Percentiles rank a stretch among this genome's conserved stretches.
phyloP scores from a whole-genome alignment of 768 basidiomycete species.

The Trametes maxima region DNA sequence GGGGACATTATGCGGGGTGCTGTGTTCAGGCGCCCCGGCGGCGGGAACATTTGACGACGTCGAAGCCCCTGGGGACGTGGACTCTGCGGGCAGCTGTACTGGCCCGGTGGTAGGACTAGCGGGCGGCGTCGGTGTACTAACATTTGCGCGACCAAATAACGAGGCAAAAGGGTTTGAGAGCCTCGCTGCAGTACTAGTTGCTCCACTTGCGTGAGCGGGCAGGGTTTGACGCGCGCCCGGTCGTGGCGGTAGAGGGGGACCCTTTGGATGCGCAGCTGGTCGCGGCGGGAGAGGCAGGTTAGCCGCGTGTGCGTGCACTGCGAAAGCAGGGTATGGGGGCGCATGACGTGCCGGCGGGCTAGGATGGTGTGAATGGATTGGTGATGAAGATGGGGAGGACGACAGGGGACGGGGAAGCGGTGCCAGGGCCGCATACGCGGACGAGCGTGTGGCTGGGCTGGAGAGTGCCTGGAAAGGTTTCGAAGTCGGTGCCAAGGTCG shows the following conservation, averaged over 20 bases:
- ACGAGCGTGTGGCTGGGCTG: slow-evolving; percentile 37
- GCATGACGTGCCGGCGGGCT: slow-evolving; percentile 6
- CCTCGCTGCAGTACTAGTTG: slow-evolving; percentile 41
- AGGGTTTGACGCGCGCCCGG: slow-evolving; percentile 23
- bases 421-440: slow-evolving; percentile 49
- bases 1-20: slow-evolving; percentile 49
- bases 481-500: slow-evolving; percentile 44
- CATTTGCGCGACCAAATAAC: slow-evolving; percentile 59
- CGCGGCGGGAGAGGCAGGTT: slow-evolving; percentile 34
- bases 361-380: slow-evolving; percentile 16
- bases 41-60: slow-evolving; percentile 27
- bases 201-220: background rate
- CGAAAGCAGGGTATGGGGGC: slow-evolving; percentile 29
- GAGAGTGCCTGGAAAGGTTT: slow-evolving; percentile 45
- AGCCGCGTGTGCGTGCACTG: slow-evolving; percentile 26
- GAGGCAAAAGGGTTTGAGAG: slow-evolving; percentile 78
- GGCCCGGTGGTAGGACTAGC: slow-evolving; percentile 25
- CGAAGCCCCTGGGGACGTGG: slow-evolving; percentile 28
- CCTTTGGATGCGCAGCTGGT: slow-evolving; percentile 43
- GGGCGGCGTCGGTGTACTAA: slow-evolving; percentile 34
- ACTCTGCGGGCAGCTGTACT: slow-evolving; percentile 21
- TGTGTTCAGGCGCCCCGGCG: slow-evolving; percentile 33
- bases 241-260: slow-evolving; percentile 48
- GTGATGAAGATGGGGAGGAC: slow-evolving; percentile 31
- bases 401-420: slow-evolving; percentile 50